Base-by-base conservation (phyloP, 2,329 filamentous ascomycete genomes). In the Aureobasidium leucospermi region DNA sequence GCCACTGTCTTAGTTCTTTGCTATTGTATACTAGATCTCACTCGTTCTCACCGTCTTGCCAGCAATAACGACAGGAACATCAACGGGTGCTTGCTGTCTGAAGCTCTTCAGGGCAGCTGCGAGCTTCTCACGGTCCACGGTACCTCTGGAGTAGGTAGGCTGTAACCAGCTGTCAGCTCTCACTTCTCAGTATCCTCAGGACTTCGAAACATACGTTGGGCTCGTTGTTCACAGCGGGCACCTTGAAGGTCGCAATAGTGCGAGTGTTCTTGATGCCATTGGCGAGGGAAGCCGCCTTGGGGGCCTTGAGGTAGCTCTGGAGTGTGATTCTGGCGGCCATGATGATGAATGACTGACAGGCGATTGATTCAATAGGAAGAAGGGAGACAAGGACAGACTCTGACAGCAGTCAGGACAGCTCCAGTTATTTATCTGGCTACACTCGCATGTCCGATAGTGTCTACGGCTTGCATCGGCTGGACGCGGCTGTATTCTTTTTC, bases 91-190 rank as follows among this genome's bases (percentile, higher is more conserved):
- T 70, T 82, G 83, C 67, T 83, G 82, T 74, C 88, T 85, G 65
- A 90, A 78, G 39, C 78, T 77, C 66, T 88, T 83, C 29, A 96
- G 75, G 16, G 92, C 90, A 49, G 86, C 83, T 49, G 85, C 83
- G 53, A 99, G 82, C 64, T 85, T 86, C 67, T 87, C 82, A 62
- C 93, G 83, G 71, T 96, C 89, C 28, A 85, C 75, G 1, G 92
- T 94, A 62, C 86, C 90, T 73, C 94, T 94, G 64, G 81, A 81
- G 73, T 96, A 99, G 75, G 93, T 88, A 78, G 95, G 88, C 91
- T 96, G 67, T 60, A 15, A 6, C 7, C 7, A 19, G 16, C 55
- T 10, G 63, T 58, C 15, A 57, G 47, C 19, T 28, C 7, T 34
- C 29, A 23, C 23, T 6, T 4, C 15, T 11, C 36, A 41, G 1